A percentile compares a stretch with the other conserved stretches of the same genome.
phyloP scores from a whole-genome alignment of 73 alveolate genomes.

The Paramecium sexaurelia region DNA sequence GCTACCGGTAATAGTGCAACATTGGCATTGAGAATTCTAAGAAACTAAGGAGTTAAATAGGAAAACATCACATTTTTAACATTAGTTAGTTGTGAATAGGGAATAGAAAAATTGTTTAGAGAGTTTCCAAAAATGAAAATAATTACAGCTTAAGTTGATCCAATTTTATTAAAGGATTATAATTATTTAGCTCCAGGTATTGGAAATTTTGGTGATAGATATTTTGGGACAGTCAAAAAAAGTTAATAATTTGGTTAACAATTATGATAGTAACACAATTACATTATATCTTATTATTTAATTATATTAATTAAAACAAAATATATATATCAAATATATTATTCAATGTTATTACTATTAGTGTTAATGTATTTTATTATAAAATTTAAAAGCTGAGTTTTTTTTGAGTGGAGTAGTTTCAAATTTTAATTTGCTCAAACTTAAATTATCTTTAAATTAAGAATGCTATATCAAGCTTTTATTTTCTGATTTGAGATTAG shows the following conservation, averaged over 20 bases:
- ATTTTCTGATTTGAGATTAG: background rate
- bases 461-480: slow-evolving; percentile 9
- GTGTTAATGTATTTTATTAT: background rate
- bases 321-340: background rate
- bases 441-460: slow-evolving; percentile 39
- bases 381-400: slow-evolving; percentile 33
- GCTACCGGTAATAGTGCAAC: slow-evolving; percentile 87
- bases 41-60: slow-evolving; percentile 76
- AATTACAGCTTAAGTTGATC: slow-evolving; percentile 69
- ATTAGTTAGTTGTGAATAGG: slow-evolving; percentile 80
- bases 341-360: background rate
- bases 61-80: slow-evolving; percentile 81
- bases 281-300: background rate
- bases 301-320: background rate
- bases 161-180: slow-evolving; percentile 22
- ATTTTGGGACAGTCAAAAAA: slow-evolving; percentile 70
- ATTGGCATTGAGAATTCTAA: slow-evolving; percentile 70
- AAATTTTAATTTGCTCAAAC: slow-evolving; percentile 29
- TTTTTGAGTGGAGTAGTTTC: slow-evolving; percentile 50
- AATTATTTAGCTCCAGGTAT: slow-evolving; percentile 85
- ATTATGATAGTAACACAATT: background rate
- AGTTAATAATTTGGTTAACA: background rate
- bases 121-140: slow-evolving; percentile 77
- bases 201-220: slow-evolving; percentile 94
- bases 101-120: slow-evolving; percentile 69